Conservation (phyloP, 805 yeast genomes). For the Saccharomycopsis guyanensis region DNA sequence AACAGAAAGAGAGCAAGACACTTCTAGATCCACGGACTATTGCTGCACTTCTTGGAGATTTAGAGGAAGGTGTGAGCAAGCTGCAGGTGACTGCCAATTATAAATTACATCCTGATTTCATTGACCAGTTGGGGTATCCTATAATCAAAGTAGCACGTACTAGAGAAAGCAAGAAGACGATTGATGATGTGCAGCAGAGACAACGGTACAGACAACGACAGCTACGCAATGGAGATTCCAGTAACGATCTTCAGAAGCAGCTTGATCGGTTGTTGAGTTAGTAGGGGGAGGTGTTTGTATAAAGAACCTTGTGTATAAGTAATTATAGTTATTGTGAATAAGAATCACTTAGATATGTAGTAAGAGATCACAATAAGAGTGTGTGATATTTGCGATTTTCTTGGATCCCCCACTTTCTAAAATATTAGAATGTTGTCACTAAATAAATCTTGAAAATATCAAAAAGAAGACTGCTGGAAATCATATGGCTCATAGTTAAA, state of each 20-base stretch:
- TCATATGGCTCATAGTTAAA: no score
- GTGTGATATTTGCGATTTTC: no score
- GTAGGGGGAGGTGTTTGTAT: no score
- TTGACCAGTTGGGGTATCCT: slow-evolving; percentile 7
- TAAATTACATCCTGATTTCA: slow-evolving; percentile 7
- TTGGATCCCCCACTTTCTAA: no score
- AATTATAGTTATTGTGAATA: no score
- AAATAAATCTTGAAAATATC: no score
- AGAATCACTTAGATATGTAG: no score
- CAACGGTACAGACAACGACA: neutral
- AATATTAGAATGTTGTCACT: no score
- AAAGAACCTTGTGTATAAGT: no score
- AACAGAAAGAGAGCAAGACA: slow-evolving; percentile 4
- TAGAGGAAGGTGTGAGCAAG: slow-evolving; percentile 7
- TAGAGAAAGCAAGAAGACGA: slow-evolving; percentile 11
- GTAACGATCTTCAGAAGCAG: slow-evolving; percentile 3
- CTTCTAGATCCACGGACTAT: slow-evolving; percentile 19
- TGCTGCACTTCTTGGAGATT: slow-evolving; percentile 15
- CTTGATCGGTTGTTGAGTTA: slow-evolving; percentile 6
- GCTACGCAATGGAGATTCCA: neutral
- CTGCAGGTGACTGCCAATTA: slow-evolving; percentile 8
- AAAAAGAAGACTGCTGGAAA: no score
- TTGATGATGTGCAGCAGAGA: slow-evolving; percentile 13
- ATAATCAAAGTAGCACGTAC: slow-evolving; percentile 13
- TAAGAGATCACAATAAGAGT: no score